Evolutionary conservation across 2,329 filamentous ascomycete species (phyloP), one percentile per base, ranked within the genome.

Genomic region (Calonectria pseudoturangicola): DNA sequence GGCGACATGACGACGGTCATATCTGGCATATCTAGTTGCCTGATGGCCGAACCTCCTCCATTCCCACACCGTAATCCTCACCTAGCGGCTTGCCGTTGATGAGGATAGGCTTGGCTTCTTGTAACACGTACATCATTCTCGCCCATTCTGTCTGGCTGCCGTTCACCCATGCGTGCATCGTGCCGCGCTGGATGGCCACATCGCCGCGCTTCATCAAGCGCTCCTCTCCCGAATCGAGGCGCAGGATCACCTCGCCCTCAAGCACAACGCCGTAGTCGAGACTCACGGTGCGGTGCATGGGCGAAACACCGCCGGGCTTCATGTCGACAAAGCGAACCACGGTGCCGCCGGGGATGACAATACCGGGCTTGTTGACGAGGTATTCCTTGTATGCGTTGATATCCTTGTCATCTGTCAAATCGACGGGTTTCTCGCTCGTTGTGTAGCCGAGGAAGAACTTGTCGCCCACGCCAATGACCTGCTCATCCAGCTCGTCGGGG

Each of bases 261-360:
- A 92, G 74, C 5, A 91, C 84, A 54, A 91, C 84, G 5, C 88
- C 89, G 74, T 88, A 90, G 76, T 92, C 89, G 2, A 91, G 81
- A 58, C 86, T 89, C 74, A 88, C 83, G 0, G 90, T 91, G 33
- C 89, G 85, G 75, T 92, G 78, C 67, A 81, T 76, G 4, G 71
- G 73, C 13, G 74, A 75, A n/a, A 75, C 74, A 56, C 67, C 66
- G 6, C 70, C 73, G 0, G 87, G 87, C 0, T 83, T 83, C 70
- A 89, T 86, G 76, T 90, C 88, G 30, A 89, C 87, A 63, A 87
- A 83, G 3, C 87, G 85, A 33, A 86, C 82, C 4, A 89, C 84
- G 0, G 84, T 86, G 43, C 87, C 87, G 43, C 77, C 78, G 10
- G 77, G 75, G 27, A 82, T 73, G 45, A 63, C 79, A 70, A 84